phyloP scores from a whole-genome alignment of 2,329 filamentous ascomycete genomes.

The Fusarium temperatum region DNA sequence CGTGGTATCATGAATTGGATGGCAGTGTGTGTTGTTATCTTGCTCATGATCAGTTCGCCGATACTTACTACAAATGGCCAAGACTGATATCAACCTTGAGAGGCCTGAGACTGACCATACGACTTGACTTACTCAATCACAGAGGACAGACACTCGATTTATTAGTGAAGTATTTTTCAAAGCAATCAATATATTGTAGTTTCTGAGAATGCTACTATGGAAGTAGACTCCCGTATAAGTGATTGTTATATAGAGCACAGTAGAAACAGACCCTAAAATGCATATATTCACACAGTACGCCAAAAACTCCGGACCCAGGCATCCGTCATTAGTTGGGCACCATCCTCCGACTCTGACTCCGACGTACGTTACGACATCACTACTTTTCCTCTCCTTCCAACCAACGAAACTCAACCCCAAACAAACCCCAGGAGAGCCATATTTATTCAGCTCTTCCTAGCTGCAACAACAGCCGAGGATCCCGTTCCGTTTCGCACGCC shows the following conservation, averaged over 20 bases:
- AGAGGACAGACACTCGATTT: background rate
- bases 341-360: conserved; percentile 16
- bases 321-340: conserved; percentile 26
- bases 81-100: background rate
- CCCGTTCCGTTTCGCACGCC: background rate
- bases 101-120: background rate
- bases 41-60: background rate
- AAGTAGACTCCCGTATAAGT: background rate
- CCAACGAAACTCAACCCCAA: background rate
- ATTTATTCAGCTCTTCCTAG: conserved; percentile 4
- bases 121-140: background rate
- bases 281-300: conserved; percentile 4
- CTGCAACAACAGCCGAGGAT: background rate
- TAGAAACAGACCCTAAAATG: accelerated
- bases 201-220: too few relatives aligned
- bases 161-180: background rate
- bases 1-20: background rate
- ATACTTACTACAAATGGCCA: background rate
- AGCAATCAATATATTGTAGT: too few relatives aligned
- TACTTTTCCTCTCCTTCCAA: background rate
- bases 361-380: conserved; percentile 17
- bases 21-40: background rate
- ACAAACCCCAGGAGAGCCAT: conserved; percentile 4
- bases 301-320: conserved; percentile 6
- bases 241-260: background rate